A percentile compares a stretch with the other conserved stretches of the same genome.
These are phyloP conservation scores for Metschnikowia reukaufii DNA, from an alignment of 805 yeast genomes.

Conservation along the genomic window DNA sequence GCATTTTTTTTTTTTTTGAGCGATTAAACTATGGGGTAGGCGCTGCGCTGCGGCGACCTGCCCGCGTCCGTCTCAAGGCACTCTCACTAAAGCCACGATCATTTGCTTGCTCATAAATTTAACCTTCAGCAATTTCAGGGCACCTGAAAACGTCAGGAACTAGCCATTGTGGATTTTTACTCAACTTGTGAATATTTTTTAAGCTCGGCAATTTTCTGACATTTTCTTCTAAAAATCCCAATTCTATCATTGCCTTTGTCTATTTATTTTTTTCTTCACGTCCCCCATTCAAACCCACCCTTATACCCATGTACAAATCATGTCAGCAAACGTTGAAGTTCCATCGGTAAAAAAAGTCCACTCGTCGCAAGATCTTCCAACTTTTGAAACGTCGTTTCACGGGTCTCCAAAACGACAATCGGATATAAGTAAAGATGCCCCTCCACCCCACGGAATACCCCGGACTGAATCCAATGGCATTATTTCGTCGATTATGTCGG, in stretches of 20 bases:
- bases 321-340: background rate
- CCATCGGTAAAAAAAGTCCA: background rate
- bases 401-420: background rate
- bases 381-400: slow-evolving; percentile 1
- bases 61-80: background rate
- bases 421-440: background rate
- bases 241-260: too few species aligned
- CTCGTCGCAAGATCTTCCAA: background rate
- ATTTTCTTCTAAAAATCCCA: too few species aligned
- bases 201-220: too few species aligned
- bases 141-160: background rate
- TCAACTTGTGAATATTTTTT: too few species aligned
- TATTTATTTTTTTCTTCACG: background rate
- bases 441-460: slow-evolving; percentile 1
- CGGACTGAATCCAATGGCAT: slow-evolving; percentile 32
- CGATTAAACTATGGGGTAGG: background rate
- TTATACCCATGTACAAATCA: background rate
- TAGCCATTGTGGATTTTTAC: background rate
- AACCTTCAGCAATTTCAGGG: background rate
- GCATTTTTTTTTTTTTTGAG: background rate
- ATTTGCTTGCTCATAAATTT: background rate
- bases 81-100: background rate
- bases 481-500: slow-evolving; percentile 44
- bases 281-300: background rate
- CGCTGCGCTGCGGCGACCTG: slow-evolving; percentile 2